These are phyloP conservation scores for Silybum marianum DNA, from an alignment of 129 eudicot genomes.

Conservation along the genomic window DNA sequence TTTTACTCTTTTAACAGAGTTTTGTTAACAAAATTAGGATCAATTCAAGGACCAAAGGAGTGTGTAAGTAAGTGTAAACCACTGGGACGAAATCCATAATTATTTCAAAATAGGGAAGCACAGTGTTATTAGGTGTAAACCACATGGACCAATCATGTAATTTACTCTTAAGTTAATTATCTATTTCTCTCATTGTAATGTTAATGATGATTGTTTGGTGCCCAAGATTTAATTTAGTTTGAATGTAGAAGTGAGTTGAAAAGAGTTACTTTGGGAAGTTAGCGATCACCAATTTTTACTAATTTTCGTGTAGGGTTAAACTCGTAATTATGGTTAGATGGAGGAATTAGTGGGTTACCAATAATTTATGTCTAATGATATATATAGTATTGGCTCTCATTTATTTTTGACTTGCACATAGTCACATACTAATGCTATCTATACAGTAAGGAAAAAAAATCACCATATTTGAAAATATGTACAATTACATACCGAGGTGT, in stretches of 20 bases:
- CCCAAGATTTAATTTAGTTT: neutral
- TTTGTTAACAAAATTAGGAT: too few species aligned
- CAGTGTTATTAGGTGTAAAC: too few species aligned
- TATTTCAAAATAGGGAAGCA: too few species aligned
- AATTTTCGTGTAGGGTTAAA: neutral
- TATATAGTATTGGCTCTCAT: neutral
- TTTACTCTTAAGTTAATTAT: too few species aligned
- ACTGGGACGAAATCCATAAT: too few species aligned
- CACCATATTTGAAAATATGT: neutral
- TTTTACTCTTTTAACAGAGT: too few species aligned
- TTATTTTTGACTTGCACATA: neutral
- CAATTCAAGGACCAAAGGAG: too few species aligned
- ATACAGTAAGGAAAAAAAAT: neutral
- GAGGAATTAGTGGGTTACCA: neutral
- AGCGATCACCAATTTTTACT: neutral
- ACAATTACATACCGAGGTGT: neutral
- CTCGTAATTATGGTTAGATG: neutral
- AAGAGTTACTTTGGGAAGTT: neutral
- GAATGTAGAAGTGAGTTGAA: neutral
- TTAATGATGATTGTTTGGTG: neutral
- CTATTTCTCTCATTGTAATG: neutral
- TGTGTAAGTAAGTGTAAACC: too few species aligned
- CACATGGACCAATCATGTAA: too few species aligned
- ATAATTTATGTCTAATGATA: neutral
- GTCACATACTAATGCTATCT: too few species aligned